Conservation (phyloP, 1,284 basidiomycete species). For the Xanthoconium separans region DNA sequence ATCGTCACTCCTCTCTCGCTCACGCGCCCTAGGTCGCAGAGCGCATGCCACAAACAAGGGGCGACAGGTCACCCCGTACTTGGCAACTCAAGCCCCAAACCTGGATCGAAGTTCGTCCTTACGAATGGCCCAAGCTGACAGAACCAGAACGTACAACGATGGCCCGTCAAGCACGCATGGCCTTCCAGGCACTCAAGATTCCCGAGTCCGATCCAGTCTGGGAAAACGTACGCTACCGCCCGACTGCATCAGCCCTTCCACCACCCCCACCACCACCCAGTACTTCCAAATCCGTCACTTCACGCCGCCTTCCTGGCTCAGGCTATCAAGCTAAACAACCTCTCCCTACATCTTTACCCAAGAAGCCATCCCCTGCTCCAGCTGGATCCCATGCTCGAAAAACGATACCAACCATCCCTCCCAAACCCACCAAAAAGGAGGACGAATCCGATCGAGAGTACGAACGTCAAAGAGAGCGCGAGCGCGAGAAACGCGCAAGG, state of each 20-base stretch:
- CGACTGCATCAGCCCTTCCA: slow-evolving; percentile 10
- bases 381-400: slow-evolving; percentile 25
- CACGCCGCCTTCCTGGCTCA: slow-evolving; percentile 48
- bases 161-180: slow-evolving; percentile 47
- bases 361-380: slow-evolving; percentile 32
- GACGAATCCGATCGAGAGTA: slow-evolving; percentile 29
- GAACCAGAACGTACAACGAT: slow-evolving; percentile 46
- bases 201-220: slow-evolving; percentile 57
- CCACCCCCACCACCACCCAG: slow-evolving; percentile 15
- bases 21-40: slow-evolving; percentile 48
- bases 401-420: slow-evolving; percentile 17
- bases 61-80: slow-evolving; percentile 35
- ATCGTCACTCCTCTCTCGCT: background rate
- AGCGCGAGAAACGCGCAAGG: slow-evolving; percentile 20
- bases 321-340: slow-evolving; percentile 37
- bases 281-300: slow-evolving; percentile 17
- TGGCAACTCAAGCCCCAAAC: slow-evolving; percentile 55
- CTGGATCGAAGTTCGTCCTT: slow-evolving; percentile 70
- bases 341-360: slow-evolving; percentile 24
- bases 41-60: slow-evolving; percentile 32
- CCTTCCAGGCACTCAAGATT: slow-evolving; percentile 48
- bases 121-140: slow-evolving; percentile 51
- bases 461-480: slow-evolving; percentile 23
- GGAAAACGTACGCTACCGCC: slow-evolving; percentile 42
- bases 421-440: slow-evolving; percentile 22